Percentiles rank a stretch among this genome's conserved stretches.
Evolutionary conservation across 1,284 basidiomycete genomes (phyloP).

Genomic region (Prillingera fragicola): DNA sequence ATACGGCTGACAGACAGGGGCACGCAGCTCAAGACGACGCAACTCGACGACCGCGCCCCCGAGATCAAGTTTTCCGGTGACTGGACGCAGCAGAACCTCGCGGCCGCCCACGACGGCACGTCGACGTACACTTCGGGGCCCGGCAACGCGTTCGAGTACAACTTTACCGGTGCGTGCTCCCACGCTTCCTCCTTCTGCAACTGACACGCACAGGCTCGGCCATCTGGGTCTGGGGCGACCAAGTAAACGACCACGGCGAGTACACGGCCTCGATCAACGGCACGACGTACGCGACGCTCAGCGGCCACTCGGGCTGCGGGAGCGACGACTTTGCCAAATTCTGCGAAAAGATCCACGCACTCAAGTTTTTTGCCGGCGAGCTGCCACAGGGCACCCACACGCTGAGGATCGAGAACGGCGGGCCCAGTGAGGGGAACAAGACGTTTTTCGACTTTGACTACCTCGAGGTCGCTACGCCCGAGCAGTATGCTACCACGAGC

Average conservation of each 20-base stretch:
- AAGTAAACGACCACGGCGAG: slow-evolving; percentile 48
- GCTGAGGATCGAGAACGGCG: slow-evolving; percentile 38
- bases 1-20: slow-evolving; percentile 23
- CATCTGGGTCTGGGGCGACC: slow-evolving; percentile 48
- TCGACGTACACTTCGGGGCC: slow-evolving; percentile 38
- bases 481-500: too few species aligned
- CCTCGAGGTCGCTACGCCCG: slow-evolving; percentile 41
- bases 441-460: slow-evolving; percentile 49
- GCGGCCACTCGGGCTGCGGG: slow-evolving; percentile 43
- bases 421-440: slow-evolving; percentile 24
- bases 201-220: slow-evolving; percentile 39
- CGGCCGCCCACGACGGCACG: slow-evolving; percentile 36
- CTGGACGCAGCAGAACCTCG: slow-evolving; percentile 43
- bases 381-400: slow-evolving; percentile 36
- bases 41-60: slow-evolving; percentile 35
- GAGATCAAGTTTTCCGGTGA: slow-evolving; percentile 36
- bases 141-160: slow-evolving; percentile 31
- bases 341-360: slow-evolving; percentile 47
- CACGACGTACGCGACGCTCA: slow-evolving; percentile 24
- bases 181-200: not conserved
- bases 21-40: slow-evolving; percentile 38
- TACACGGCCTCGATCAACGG: slow-evolving; percentile 44
- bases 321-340: slow-evolving; percentile 36
- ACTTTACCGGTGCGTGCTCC: slow-evolving; percentile 31
- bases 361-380: slow-evolving; percentile 35